Evolutionary conservation across 805 yeast species (phyloP).

Genomic region (Candida dendrica): DNA sequence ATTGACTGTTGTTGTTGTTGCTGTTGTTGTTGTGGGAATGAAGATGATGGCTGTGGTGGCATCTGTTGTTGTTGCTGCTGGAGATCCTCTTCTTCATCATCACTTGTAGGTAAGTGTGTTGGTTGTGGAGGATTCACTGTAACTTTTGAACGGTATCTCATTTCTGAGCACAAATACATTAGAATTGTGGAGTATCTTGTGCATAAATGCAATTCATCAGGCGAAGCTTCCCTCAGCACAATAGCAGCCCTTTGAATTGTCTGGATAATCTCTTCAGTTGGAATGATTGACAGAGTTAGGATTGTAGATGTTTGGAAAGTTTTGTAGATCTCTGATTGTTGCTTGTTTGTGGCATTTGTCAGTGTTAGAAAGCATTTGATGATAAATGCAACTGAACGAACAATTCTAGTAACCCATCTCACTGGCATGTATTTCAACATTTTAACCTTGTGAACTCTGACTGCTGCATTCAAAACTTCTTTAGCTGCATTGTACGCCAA

Average conservation of each 20-base stretch:
- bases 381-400: conserved; percentile 82
- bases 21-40: neutral
- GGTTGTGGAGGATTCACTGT: conserved; percentile 21
- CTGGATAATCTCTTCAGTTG: conserved; percentile 62
- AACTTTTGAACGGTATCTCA: conserved; percentile 41
- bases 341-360: conserved; percentile 25
- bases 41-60: conserved; percentile 2
- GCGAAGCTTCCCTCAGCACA: conserved; percentile 73
- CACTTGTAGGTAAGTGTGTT: conserved; percentile 13
- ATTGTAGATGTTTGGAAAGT: conserved; percentile 38
- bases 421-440: conserved; percentile 78
- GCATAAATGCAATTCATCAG: conserved; percentile 83
- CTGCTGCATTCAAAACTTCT: conserved; percentile 66
- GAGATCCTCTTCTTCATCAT: conserved; percentile 15
- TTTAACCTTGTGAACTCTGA: conserved; percentile 56
- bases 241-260: conserved; percentile 67
- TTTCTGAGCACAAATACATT: conserved; percentile 69
- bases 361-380: conserved; percentile 77
- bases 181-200: conserved; percentile 71
- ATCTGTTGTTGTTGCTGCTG: neutral
- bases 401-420: conserved; percentile 83
- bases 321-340: conserved; percentile 2
- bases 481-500: conserved; percentile 80
- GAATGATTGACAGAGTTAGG: conserved; percentile 50
- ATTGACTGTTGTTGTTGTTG: conserved; percentile 2